A percentile compares a stretch with the other conserved stretches of the same genome.
phyloP scores from a whole-genome alignment of 129 eudicot genomes.

The Ambrosia artemisiifolia region DNA sequence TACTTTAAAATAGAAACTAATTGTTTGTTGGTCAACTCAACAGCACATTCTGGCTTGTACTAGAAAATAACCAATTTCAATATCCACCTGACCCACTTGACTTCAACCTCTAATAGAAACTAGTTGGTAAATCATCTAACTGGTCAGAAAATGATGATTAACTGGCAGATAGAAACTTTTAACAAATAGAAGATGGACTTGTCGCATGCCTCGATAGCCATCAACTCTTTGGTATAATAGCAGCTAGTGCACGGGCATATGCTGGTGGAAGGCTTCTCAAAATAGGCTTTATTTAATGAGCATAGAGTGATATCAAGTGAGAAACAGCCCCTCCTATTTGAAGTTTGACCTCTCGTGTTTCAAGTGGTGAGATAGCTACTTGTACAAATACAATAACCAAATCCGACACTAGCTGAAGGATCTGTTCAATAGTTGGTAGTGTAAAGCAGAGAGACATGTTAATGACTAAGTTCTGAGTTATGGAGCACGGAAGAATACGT shows the following conservation, averaged over 20 bases:
- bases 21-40: too few species aligned
- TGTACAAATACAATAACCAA: constrained; percentile 75
- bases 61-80: too few species aligned
- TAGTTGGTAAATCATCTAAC: constrained; percentile 17
- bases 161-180: background rate
- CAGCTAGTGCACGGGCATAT: constrained; percentile 82
- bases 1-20: too few species aligned
- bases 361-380: constrained; percentile 72
- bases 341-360: constrained; percentile 72
- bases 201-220: constrained; percentile 4
- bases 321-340: constrained; percentile 77
- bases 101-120: too few species aligned
- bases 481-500: background rate
- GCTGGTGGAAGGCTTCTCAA: constrained; percentile 64
- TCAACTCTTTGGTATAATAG: constrained; percentile 62
- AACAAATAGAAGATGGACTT: background rate
- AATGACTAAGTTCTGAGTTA: too few species aligned
- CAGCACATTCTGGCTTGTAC: too few species aligned
- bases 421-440: constrained; percentile 40
- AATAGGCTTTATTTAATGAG: constrained; percentile 70
- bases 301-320: constrained; percentile 73
- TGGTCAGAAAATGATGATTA: background rate
- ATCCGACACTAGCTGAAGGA: constrained; percentile 70
- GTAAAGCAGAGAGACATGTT: background rate
- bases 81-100: too few species aligned